Base-by-base conservation (phyloP, 2,329 filamentous ascomycete genomes). In the Colletotrichum trifolii region DNA sequence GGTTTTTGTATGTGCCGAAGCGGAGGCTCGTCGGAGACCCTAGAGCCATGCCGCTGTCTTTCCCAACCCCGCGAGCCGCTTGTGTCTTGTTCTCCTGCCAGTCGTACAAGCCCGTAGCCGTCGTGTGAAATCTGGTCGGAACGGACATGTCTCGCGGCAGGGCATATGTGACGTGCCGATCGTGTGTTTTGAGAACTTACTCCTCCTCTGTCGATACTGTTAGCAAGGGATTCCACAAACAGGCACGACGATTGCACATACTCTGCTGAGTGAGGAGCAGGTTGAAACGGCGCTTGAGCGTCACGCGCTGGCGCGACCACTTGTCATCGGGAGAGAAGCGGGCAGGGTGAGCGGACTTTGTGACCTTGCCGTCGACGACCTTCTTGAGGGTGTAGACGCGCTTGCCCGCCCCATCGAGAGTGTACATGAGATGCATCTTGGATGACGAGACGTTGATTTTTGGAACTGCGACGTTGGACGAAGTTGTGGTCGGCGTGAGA, bases 251-350 rank as follows among this genome's bases (percentile, higher is more conserved):
- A 36, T 40, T 8, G 45, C 70, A 55, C 82, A 69, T 69, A 87
- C 84, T 83, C 77, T 83, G 91, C 85, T 97, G 93, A 58, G 92
- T 96, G 77, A 97, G 82, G 68, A 98, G 88, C 69, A 97, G 85
- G 53, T 91, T 91, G 76, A 97, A 98, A 75, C 96, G 87, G 84
- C 92, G 94, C 90, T 97, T 97, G 74, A 98, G 86, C 17, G 94
- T 96, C 54, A 98, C 94, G 72, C 96, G 89, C 83, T 98, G 95
- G 76, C 93, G 92, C 75, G 94, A 97, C 87, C 96, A 98, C 86
- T 97, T 97, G 86, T 99, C 96, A 82, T 99, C 96, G 69, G 96
- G 96, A 50, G 93, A 97, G 85, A 98, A 99, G 72, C 96, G 88
- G 47, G 96, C 96, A 50, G 96, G 95, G 83, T 98, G 95, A 61